phyloP scores from a whole-genome alignment of 2,329 filamentous ascomycete species.

The Penicillium hordei region DNA sequence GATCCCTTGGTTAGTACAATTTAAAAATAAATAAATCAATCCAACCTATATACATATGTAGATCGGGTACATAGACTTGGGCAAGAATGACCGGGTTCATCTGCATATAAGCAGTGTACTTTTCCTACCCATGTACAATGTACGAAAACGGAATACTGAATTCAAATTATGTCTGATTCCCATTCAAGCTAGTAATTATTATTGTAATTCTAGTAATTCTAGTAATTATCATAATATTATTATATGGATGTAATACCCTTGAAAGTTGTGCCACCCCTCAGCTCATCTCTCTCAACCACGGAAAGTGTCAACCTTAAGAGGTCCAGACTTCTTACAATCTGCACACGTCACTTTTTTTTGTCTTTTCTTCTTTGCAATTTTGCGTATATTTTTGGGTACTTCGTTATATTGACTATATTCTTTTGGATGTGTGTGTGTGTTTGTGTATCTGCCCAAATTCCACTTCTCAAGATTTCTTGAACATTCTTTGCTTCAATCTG shows the following conservation, averaged over 20 bases:
- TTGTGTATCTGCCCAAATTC: background rate
- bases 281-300: conserved; percentile 10
- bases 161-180: background rate
- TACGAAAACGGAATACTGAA: background rate
- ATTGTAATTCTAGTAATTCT: background rate
- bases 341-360: conserved; percentile 22
- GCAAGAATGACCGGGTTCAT: conserved; percentile 1
- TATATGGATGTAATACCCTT: background rate
- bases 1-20: too few relatives aligned
- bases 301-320: background rate
- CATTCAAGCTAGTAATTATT: background rate
- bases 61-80: background rate
- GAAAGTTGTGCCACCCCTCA: conserved; percentile 6
- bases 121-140: background rate
- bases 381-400: background rate
- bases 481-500: background rate
- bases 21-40: background rate
- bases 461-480: background rate
- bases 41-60: too few relatives aligned
- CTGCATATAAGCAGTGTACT: background rate
- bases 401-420: background rate
- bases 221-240: background rate
- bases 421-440: background rate
- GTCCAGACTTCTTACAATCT: conserved; percentile 17
- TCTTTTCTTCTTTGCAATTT: conserved; percentile 1